Evolutionary conservation across 805 yeast species (phyloP), one percentile per base, ranked within the genome.

Genomic region (Saccharomycopsis capsularis): DNA sequence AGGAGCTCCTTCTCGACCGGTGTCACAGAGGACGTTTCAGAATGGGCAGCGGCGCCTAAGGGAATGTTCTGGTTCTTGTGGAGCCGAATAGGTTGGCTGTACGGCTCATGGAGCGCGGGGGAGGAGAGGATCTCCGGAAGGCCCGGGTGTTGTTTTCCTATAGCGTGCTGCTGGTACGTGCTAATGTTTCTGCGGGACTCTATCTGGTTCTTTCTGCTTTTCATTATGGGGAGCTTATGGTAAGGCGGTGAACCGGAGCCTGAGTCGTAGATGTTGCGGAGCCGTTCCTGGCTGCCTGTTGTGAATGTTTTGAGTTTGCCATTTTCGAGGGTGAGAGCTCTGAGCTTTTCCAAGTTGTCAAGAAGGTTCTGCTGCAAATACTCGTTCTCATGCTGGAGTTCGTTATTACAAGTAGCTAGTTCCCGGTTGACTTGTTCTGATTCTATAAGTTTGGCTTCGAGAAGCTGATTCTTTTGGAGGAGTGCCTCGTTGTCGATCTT

Each of bases 401-500:
- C 47, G 21, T 29, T 36, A n/a, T 42, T 35, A 24, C 15, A 16
- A 13, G 13, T n/a, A 6, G 19, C 1, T 19, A 47, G 35, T 21
- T 35, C 21, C 24, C 35, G 23, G 4, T 42, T 44, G 13, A 43
- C 5, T 16, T 23, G 6, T 19, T 32, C 34, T 7, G 22, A 11
- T 5, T 43, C 40, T 6, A 11, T 7, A 23, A 44, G n/a, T 25
- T 38, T 37, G 24, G 21, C 11, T 39, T 39, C 43, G 3, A 43
- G 18, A 16, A 30, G 11, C 21, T 46, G 19, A 25, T 42, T 39
- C 30, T 32, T 47, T n/a, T 32, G 9, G 5, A 24, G 24, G 27
- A 50, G 40, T 9, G 15, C 7, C 7, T 39, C 48, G 34, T 50
- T 50, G 21, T 50, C 54, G 3, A 34, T 21, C 35, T 43, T 46